Evolutionary conservation across 352 stramenopile species (phyloP), one percentile per base, ranked within the genome.

Genomic region (Phytopythium helicoides): DNA sequence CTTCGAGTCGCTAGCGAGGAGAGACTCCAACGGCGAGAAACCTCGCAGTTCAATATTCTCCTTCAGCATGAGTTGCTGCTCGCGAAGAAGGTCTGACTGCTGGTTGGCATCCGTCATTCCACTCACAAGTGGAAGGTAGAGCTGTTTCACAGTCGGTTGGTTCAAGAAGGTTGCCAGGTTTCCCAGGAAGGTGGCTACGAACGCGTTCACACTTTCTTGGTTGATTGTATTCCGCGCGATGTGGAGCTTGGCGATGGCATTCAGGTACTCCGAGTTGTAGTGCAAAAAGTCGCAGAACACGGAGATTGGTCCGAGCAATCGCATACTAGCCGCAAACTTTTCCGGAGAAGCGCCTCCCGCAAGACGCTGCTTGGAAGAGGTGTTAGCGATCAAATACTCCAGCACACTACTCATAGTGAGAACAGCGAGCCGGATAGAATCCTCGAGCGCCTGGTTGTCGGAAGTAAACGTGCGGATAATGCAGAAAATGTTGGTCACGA

Each of bases 401-500:
- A 90, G 61, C 12, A 89, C 77, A 25, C 56, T 61, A 0, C 63
- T 73, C 11, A 81, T 52, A 23, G 65, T 80, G 12, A 64, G 60
- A 36, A 81, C 58, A 15, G 78, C 60, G 19, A 93, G 60, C n/a
- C 76, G 67, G 39, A 93, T 40, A 7, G 81, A 73, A 40, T 91
- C 76, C 9, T 80, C 61, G 2, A 62, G 44, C 26, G 64, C 58
- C 9, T 53, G 48, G 7, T 58, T 63, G 12, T 56, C 68, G 2
- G 56, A 54, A 1, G 41, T 23, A 11, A 62, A 37, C 25, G 80
- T 60, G 1, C 72, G 76, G 42, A 77, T 64, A 25, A 87, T 47
- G 35, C 77, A 91, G 51, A 92, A 92, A 3, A 94, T 68, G 58
- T 92, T 89, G 33, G 64, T 92, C n/a, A 82, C 73, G 26, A 92